Base-by-base conservation (phyloP, 75 land plant species). In the Adiantum capillusveneris region DNA sequence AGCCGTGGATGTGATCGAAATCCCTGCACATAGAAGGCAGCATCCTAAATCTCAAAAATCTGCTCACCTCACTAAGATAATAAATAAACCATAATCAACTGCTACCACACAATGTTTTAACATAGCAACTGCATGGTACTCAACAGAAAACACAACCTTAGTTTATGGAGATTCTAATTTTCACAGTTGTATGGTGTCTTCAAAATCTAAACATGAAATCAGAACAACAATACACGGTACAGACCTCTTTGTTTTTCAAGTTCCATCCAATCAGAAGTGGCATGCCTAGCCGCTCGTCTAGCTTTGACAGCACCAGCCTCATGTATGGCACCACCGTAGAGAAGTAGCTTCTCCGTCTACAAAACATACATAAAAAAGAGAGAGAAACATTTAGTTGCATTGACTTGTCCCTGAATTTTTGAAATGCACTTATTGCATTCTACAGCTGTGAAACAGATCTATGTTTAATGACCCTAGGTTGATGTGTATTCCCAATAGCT, bases 241-340 rank as follows among this genome's bases (percentile, higher is more conserved):
- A 29, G 28, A 75, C 78, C 78, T 51, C 79, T 67, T 31, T 77
- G 79, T 62, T 77, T 74, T 25, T 77, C 79, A 36, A 77, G 61
- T 26, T 77, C 79, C 79, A 77, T 77, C 79, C 79, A 76, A 60
- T 76, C 79, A 25, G 79, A 76, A 20, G 76, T 76, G 3, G 79
- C 77, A 61, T 76, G 77, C 0, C 77, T 59, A 31, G 79, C 75
- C 37, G 71, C 65, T 57, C 78, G 68, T 11, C 79, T 59, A 46
- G 79, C 79, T 59, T 77, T 77, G 2, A 77, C 79, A 61, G 77
- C 78, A 31, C 79, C 79, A 30, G 79, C 79, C 49, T 77, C 79
- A 55, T 77, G 79, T 52, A 77, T 77, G 19, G 79, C 79, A 31
- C 79, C 79, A 48, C 79, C 79, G 67, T 77, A 77, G 29, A 77